Base-by-base conservation (phyloP, 257 asterid species). In the Fraxinus anomala region DNA sequence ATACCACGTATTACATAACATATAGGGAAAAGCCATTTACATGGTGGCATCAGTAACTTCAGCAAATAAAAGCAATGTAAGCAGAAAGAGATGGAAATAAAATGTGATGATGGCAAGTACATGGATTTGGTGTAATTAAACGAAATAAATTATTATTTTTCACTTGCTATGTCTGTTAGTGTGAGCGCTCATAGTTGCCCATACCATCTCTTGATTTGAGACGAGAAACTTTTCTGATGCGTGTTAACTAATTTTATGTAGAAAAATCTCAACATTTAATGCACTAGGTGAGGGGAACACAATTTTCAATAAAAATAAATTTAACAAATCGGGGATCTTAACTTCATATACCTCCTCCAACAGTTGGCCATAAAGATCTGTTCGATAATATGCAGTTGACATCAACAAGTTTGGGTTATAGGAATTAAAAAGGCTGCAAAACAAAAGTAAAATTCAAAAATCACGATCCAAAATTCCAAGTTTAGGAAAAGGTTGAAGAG, bases 321-420 rank as follows among this genome's bases (percentile, higher is more conserved):
- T 39, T n/a, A 63, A 79, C 16, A 70, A 17, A 72, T 37, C 65
- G 75, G 75, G 73, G 16, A 30, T 70, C 68, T 74, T 40, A 80
- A 69, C 28, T 73, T 47, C 34, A 33, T 76, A 56, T 90, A 93
- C 97, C 97, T 93, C 89, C 77, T 88, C 88, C 88, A 96, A 79
- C 44, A 12, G 85, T 39, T 94, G 88, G 81, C 89, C 87, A 86
- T 93, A 92, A 66, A 96, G 89, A 83, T 93, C 97, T 44, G 89
- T 92, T 78, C 96, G 94, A 79, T 91, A 85, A 83, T 89, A 92
- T 72, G 97, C 96, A 70, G 97, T 93, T 80, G 98, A 96, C 96
- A 92, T 83, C 92, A 96, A 83, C 82, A 80, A 74, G 68, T 80
- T 86, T 73, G 98, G 97, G 80, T 92, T 88, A 83, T 88, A 96